These are phyloP conservation scores for Neotropicomus parvogracilis DNA, from an alignment of 1,284 basidiomycete genomes.

Conservation along the genomic window DNA sequence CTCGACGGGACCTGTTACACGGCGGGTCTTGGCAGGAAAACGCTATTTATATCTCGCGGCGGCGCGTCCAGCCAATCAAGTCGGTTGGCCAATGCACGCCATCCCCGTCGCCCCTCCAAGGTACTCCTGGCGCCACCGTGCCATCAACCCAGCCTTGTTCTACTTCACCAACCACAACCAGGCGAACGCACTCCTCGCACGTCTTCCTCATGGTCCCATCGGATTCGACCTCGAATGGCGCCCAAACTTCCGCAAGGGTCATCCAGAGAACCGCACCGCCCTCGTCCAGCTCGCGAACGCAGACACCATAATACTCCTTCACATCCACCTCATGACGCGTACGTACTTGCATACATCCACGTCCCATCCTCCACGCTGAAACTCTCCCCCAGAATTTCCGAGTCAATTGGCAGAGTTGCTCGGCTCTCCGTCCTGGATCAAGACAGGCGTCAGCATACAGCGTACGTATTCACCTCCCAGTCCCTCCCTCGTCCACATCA, in stretches of 20 bases:
- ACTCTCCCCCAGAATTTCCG: slow-evolving; percentile 49
- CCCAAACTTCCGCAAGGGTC: slow-evolving; percentile 51
- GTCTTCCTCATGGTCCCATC: slow-evolving; percentile 36
- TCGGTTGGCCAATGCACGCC: slow-evolving; percentile 17
- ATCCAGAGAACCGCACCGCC: slow-evolving; percentile 58
- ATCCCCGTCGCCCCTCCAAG: slow-evolving; percentile 4
- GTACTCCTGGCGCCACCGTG: slow-evolving; percentile 24
- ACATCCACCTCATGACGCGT: slow-evolving; percentile 61
- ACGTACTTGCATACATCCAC: slow-evolving; percentile 40
- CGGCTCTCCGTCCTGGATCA: slow-evolving; percentile 46
- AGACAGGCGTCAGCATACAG: slow-evolving; percentile 70
- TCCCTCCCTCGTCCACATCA: too few relatives aligned
- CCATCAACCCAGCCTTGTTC: slow-evolving; percentile 11
- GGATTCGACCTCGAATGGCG: slow-evolving; percentile 78
- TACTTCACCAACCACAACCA: slow-evolving; percentile 25
- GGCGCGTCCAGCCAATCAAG: slow-evolving; percentile 26
- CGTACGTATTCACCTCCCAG: slow-evolving; percentile 36
- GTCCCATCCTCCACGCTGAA: slow-evolving; percentile 3
- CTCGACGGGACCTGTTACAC: slow-evolving; percentile 34
- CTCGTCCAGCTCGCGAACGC: slow-evolving; percentile 64
- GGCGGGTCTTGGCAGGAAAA: slow-evolving; percentile 29
- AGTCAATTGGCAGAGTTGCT: slow-evolving; percentile 47
- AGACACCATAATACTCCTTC: slow-evolving; percentile 55
- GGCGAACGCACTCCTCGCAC: slow-evolving; percentile 24
- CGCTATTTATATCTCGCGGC: slow-evolving; percentile 31